These are phyloP conservation scores for Coemansia sp. DNA, from an alignment of 192 early-diverging fungal species.

Conservation along the genomic window DNA sequence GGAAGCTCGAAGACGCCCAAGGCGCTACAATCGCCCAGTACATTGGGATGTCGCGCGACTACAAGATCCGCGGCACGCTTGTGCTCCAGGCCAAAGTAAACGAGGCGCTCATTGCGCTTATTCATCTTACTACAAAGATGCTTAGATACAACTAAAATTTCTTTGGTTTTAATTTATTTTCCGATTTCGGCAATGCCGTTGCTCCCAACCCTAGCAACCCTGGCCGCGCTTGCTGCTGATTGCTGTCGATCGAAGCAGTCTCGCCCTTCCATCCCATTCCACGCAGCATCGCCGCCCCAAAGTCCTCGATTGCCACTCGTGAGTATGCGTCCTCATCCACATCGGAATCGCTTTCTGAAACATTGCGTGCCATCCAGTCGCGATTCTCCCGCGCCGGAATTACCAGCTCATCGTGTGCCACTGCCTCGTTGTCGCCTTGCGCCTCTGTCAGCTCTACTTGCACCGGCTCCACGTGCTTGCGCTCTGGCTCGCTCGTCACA, in stretches of 20 bases:
- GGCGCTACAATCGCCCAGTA: constrained; percentile 32
- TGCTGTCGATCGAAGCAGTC: not conserved
- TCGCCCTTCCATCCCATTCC: constrained; percentile 85
- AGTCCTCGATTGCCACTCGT: constrained; percentile 82
- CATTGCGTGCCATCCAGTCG: constrained; percentile 12
- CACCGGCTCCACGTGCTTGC: not conserved
- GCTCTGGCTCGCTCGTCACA: not conserved
- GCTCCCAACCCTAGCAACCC: constrained; percentile 83
- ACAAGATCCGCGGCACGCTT: constrained; percentile 33
- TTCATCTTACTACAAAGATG: constrained; percentile 29
- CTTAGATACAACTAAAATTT: constrained; percentile 23
- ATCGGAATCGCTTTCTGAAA: constrained; percentile 7
- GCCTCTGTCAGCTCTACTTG: constrained; percentile 2
- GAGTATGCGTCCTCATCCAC: constrained; percentile 67
- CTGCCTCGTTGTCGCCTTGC: constrained; percentile 11
- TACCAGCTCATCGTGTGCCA: constrained; percentile 27
- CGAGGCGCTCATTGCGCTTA: constrained; percentile 37
- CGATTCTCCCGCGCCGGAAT: constrained; percentile 26
- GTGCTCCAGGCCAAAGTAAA: constrained; percentile 29
- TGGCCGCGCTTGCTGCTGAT: constrained; percentile 57
- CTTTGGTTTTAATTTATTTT: not conserved
- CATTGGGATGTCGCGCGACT: constrained; percentile 40
- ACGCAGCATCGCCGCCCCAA: constrained; percentile 81
- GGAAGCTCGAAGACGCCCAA: constrained; percentile 42
- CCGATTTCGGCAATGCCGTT: constrained; percentile 48